A percentile compares a stretch with the other conserved stretches of the same genome.
These are phyloP conservation scores for Corymbia maculata DNA, from an alignment of 345 rosid species.

Conservation along the genomic window DNA sequence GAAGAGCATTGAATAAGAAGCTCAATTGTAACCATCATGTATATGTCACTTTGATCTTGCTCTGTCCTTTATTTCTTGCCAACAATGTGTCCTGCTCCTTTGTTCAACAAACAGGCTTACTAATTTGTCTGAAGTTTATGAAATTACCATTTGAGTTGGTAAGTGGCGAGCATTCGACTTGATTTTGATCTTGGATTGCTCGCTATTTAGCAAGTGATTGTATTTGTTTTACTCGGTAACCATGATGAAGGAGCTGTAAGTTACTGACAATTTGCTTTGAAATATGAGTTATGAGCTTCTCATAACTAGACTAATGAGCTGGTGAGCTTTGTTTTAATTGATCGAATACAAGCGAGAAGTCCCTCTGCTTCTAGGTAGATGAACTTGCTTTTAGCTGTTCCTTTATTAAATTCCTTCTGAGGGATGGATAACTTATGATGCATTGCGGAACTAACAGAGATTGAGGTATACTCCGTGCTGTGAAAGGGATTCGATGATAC, in stretches of 20 bases:
- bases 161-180: fast-evolving
- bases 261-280: background rate
- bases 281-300: background rate
- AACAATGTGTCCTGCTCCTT: background rate
- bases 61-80: background rate
- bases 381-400: background rate
- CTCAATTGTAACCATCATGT: fast-evolving
- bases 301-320: background rate
- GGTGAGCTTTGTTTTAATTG: background rate
- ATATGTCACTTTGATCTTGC: background rate
- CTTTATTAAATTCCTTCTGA: background rate
- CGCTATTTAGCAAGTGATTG: fast-evolving
- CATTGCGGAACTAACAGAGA: too few relatives aligned
- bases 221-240: background rate
- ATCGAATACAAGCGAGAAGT: background rate
- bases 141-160: background rate
- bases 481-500: too few relatives aligned
- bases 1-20: background rate
- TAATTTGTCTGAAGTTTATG: background rate
- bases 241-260: fast-evolving
- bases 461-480: too few relatives aligned
- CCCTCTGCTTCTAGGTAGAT: background rate
- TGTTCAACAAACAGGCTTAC: background rate
- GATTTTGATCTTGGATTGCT: background rate
- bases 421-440: background rate